phyloP scores from a whole-genome alignment of 1,284 basidiomycete genomes.

The Pascua guehoae region DNA sequence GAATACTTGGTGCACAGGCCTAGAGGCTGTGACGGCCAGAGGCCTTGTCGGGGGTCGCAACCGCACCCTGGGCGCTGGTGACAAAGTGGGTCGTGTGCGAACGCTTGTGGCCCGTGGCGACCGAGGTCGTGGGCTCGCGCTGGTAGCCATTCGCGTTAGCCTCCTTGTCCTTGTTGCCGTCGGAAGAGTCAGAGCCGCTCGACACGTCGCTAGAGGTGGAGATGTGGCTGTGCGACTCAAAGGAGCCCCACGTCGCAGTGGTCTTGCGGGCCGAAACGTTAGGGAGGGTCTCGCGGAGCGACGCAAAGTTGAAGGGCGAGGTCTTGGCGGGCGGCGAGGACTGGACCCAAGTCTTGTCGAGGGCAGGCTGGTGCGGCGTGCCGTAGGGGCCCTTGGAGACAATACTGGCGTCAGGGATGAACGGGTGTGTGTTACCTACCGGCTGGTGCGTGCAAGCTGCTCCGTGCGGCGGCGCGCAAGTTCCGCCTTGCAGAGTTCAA shows the following conservation, averaged over 20 bases:
- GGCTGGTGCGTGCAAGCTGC: not conserved
- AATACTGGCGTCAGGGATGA: not conserved
- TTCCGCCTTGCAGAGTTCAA: not conserved
- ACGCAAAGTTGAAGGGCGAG: not conserved
- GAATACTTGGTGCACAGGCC: too few species aligned
- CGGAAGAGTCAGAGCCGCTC: too few species aligned
- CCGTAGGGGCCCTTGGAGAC: not conserved
- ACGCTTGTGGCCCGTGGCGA: too few species aligned
- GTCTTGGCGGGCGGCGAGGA: not conserved
- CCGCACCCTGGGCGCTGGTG: too few species aligned
- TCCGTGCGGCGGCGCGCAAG: slow-evolving; percentile 1
- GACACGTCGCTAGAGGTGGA: too few species aligned
- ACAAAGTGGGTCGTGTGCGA: too few species aligned
- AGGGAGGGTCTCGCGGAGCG: not conserved
- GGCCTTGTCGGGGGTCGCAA: too few species aligned
- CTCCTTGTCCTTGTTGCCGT: too few species aligned
- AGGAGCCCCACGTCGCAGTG: not conserved
- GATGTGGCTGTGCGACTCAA: too few species aligned
- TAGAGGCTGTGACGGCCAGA: too few species aligned
- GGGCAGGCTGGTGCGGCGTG: not conserved
- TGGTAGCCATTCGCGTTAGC: too few species aligned
- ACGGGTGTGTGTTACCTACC: not conserved
- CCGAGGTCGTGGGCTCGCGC: too few species aligned
- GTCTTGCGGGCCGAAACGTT: not conserved
- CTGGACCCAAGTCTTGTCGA: not conserved